phyloP scores from a whole-genome alignment of 2,329 filamentous ascomycete genomes.

The Alternaria viburni region DNA sequence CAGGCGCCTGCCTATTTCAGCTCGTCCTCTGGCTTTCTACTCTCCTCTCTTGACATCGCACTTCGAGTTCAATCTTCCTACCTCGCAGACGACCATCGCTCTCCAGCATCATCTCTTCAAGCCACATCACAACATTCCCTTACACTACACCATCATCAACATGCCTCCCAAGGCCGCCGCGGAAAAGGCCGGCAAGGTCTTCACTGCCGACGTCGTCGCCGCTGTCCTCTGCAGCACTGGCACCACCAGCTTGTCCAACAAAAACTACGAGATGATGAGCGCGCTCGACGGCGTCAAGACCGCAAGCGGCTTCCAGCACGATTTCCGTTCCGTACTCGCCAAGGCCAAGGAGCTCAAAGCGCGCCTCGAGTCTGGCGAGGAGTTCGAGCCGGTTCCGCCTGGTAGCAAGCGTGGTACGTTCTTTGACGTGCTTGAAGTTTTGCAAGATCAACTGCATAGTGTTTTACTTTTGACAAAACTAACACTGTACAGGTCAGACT shows the following conservation, averaged over 20 bases:
- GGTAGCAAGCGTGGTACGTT: too few species aligned
- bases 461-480: too few species aligned
- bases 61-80: background rate
- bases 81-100: background rate
- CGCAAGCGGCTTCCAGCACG: too few species aligned
- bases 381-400: too few species aligned
- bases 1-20: constrained; percentile 4
- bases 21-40: background rate
- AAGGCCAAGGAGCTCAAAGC: constrained; percentile 36
- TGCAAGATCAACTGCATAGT: too few species aligned
- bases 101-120: background rate
- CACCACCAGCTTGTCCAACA: constrained; percentile 19
- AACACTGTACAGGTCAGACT: constrained; percentile 8
- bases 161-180: too few species aligned
- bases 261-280: constrained; percentile 38
- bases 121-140: background rate
- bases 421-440: too few species aligned
- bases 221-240: too few species aligned
- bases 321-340: too few species aligned
- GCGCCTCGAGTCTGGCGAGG: too few species aligned
- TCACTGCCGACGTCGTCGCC: too few species aligned
- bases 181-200: too few species aligned
- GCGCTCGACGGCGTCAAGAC: constrained; percentile 33
- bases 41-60: constrained; percentile 6
- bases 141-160: background rate